These are phyloP conservation scores for Umbelopsis isabellina DNA, from an alignment of 192 early-diverging fungal species.

Conservation along the genomic window DNA sequence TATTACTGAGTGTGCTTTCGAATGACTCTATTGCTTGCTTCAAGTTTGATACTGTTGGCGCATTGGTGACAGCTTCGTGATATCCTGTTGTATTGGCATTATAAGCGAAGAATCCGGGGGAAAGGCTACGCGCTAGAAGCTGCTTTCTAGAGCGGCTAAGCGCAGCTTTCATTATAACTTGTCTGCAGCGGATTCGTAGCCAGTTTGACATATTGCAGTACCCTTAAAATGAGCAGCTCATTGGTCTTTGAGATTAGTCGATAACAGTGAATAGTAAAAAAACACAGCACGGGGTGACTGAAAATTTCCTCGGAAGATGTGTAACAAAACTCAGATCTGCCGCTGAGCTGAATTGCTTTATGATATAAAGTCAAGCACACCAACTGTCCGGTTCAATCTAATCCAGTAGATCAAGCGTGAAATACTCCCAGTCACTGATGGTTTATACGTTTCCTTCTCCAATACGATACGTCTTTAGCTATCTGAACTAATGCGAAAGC, in stretches of 20 bases:
- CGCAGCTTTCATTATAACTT: background rate
- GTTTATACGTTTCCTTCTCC: too few species aligned
- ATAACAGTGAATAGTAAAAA: background rate
- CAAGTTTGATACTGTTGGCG: slow-evolving; percentile 2
- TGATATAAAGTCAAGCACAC: too few species aligned
- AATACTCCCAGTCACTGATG: too few species aligned
- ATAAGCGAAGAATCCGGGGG: slow-evolving; percentile 27
- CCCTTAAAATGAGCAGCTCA: slow-evolving; percentile 9
- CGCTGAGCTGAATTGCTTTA: too few species aligned
- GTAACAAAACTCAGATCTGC: background rate
- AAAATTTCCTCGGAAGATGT: slow-evolving; percentile 16
- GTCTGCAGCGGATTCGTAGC: slow-evolving; percentile 9
- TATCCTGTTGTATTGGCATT: slow-evolving; percentile 23
- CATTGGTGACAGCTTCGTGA: slow-evolving; percentile 17
- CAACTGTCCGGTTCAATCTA: too few species aligned
- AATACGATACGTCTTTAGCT: too few species aligned
- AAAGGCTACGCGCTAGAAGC: slow-evolving; percentile 17
- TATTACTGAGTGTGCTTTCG: background rate
- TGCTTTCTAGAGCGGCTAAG: background rate
- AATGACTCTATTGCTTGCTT: slow-evolving; percentile 3
- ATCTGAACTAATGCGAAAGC: too few species aligned
- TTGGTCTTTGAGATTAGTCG: background rate
- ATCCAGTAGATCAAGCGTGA: too few species aligned
- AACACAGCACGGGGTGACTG: background rate
- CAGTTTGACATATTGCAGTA: slow-evolving; percentile 11